Evolutionary conservation across 2,329 filamentous ascomycete genomes (phyloP).

Genomic region (Cephalotrichum gorgonifer): DNA sequence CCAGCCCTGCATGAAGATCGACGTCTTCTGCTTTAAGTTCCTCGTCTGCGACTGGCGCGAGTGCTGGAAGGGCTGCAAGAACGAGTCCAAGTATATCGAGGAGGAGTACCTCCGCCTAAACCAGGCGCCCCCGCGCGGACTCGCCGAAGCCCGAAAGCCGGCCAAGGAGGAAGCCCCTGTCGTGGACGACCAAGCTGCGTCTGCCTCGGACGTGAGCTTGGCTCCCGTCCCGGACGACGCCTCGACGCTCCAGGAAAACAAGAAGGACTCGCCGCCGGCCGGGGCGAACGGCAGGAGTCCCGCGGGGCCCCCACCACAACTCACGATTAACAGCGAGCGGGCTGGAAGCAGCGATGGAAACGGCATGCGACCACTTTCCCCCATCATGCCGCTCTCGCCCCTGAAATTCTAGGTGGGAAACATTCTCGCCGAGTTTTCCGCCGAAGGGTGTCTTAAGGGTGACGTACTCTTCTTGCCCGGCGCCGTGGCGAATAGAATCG

Average conservation of each 20-base stretch:
- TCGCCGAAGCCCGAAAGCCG: slow-evolving; percentile 16
- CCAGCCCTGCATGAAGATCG: slow-evolving; percentile 93
- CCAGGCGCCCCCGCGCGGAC: slow-evolving; percentile 41
- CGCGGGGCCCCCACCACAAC: slow-evolving; percentile 33
- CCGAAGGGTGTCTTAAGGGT: not conserved
- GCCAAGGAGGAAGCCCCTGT: slow-evolving; percentile 8
- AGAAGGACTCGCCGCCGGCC: slow-evolving; percentile 29
- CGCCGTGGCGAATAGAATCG: not conserved
- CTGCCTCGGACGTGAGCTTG: slow-evolving; percentile 57
- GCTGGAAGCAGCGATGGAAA: slow-evolving; percentile 15
- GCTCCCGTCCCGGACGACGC: slow-evolving; percentile 19
- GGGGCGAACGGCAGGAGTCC: slow-evolving; percentile 31
- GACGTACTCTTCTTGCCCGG: not conserved
- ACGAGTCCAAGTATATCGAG: slow-evolving; percentile 70
- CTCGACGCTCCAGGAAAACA: slow-evolving; percentile 19
- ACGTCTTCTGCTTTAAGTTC: slow-evolving; percentile 90
- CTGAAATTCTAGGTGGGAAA: slow-evolving; percentile 38
- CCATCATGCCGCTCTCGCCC: slow-evolving; percentile 56
- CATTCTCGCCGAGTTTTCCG: not conserved
- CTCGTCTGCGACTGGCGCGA: slow-evolving; percentile 91
- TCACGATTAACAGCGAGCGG: slow-evolving; percentile 33
- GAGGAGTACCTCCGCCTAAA: slow-evolving; percentile 55
- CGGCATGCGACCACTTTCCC: slow-evolving; percentile 48
- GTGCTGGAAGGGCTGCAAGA: slow-evolving; percentile 94
- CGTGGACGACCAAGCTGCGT: slow-evolving; percentile 17